A percentile compares a stretch with the other conserved stretches of the same genome.
These are phyloP conservation scores for Neopestalotiopsis sp. DNA, from an alignment of 2,329 filamentous ascomycete genomes.

Conservation along the genomic window DNA sequence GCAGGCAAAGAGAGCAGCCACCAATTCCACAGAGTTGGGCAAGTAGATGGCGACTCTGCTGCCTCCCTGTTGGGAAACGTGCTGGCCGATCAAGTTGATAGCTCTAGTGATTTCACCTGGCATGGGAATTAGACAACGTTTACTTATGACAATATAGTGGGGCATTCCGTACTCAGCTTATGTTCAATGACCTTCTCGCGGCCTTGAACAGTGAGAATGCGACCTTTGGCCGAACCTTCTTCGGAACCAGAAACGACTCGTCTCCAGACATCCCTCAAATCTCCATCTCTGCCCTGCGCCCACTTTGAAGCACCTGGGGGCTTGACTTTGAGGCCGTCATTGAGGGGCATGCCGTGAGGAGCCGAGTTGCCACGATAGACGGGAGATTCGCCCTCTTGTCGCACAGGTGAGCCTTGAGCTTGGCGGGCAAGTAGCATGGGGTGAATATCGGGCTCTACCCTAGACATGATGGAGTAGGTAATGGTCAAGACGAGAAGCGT, in stretches of 20 bases:
- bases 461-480: constrained; percentile 72
- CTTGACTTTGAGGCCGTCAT: constrained; percentile 80
- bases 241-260: constrained; percentile 71
- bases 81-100: constrained; percentile 84
- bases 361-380: constrained; percentile 83
- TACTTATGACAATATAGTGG: background rate
- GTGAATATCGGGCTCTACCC: constrained; percentile 86
- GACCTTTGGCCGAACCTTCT: constrained; percentile 69
- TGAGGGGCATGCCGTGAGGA: constrained; percentile 83
- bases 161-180: constrained; percentile 43
- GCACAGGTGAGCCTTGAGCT: constrained; percentile 76
- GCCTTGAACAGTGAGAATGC: constrained; percentile 80
- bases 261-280: constrained; percentile 90
- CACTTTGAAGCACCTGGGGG: constrained; percentile 81
- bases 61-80: constrained; percentile 72
- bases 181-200: constrained; percentile 77
- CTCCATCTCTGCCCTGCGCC: constrained; percentile 82
- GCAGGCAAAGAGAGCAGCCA: constrained; percentile 83
- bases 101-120: constrained; percentile 77
- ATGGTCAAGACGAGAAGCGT: constrained; percentile 70
- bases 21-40: constrained; percentile 89
- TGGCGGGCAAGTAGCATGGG: constrained; percentile 90
- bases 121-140: constrained; percentile 27
- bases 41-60: constrained; percentile 87
- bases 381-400: constrained; percentile 84